Conservation (phyloP, 345 rosid species). For the Murraya koenigii region DNA sequence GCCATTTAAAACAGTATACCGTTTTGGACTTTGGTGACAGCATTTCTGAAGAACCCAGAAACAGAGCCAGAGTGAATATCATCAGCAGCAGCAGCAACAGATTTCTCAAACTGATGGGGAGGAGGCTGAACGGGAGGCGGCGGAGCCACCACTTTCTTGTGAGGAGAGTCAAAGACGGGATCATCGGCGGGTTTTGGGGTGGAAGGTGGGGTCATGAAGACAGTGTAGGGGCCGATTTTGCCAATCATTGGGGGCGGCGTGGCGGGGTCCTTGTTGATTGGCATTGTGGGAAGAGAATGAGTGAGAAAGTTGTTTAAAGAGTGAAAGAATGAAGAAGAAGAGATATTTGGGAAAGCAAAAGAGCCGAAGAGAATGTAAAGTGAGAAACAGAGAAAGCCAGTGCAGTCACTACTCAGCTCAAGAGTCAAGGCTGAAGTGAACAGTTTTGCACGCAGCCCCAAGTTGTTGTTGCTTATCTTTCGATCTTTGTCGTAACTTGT, state of each 20-base stretch:
- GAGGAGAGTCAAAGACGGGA: slow-evolving; percentile 35
- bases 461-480: no score
- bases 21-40: slow-evolving; percentile 69
- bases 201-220: slow-evolving; percentile 93
- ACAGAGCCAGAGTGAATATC: slow-evolving; percentile 40
- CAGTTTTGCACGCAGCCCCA: no score
- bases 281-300: slow-evolving; percentile 41
- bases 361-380: not conserved
- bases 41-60: slow-evolving; percentile 69
- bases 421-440: no score
- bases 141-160: slow-evolving; percentile 23
- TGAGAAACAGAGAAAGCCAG: slow-evolving; percentile 4
- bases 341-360: not conserved
- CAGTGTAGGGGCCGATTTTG: slow-evolving; percentile 98
- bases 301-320: not conserved
- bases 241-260: slow-evolving; percentile 90
- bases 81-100: slow-evolving; percentile 23
- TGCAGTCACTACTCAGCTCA: no score
- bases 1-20: slow-evolving; percentile 35
- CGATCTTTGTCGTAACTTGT: no score
- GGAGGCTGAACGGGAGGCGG: slow-evolving; percentile 66
- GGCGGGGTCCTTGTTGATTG: slow-evolving; percentile 65
- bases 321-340: not conserved
- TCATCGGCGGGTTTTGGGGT: slow-evolving; percentile 67
- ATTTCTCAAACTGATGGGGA: slow-evolving; percentile 56